A percentile compares a stretch with the other conserved stretches of the same genome.
Conservation (phyloP, 1,139 yeast species). For the Geotrichum fermentans region DNA sequence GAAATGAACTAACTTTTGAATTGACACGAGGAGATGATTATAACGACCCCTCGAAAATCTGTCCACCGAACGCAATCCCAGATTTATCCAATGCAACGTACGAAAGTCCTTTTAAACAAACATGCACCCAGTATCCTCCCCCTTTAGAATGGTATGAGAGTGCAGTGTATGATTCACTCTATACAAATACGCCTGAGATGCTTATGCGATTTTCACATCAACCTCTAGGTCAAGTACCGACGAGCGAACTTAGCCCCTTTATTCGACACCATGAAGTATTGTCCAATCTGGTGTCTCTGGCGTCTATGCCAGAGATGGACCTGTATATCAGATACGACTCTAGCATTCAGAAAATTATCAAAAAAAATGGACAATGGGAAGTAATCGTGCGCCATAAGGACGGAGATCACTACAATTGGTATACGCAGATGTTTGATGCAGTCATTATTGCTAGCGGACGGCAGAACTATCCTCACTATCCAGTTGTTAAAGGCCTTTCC, state of each 20-base stretch:
- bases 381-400: slow-evolving; percentile 5
- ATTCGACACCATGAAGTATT: slow-evolving; percentile 3
- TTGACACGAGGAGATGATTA: background rate
- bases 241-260: background rate
- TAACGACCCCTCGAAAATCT: background rate
- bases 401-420: slow-evolving; percentile 8
- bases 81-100: background rate
- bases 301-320: background rate
- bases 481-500: slow-evolving; percentile 12
- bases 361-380: slow-evolving; percentile 11
- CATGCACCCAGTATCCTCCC: background rate
- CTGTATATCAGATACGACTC: slow-evolving; percentile 7
- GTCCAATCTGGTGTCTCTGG: slow-evolving; percentile 3
- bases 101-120: background rate
- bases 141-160: slow-evolving; percentile 3
- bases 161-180: background rate
- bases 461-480: slow-evolving; percentile 13
- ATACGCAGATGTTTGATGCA: slow-evolving; percentile 14
- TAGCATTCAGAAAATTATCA: slow-evolving; percentile 6
- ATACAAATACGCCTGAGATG: slow-evolving; percentile 3
- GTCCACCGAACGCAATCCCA: background rate
- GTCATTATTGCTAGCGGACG: slow-evolving; percentile 15
- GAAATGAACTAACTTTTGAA: slow-evolving; percentile 1
- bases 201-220: slow-evolving; percentile 8
- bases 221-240: background rate